Evolutionary conservation across 129 eudicot genomes (phyloP), one percentile per base, ranked within the genome.

Genomic region (Flaveria trinervia): DNA sequence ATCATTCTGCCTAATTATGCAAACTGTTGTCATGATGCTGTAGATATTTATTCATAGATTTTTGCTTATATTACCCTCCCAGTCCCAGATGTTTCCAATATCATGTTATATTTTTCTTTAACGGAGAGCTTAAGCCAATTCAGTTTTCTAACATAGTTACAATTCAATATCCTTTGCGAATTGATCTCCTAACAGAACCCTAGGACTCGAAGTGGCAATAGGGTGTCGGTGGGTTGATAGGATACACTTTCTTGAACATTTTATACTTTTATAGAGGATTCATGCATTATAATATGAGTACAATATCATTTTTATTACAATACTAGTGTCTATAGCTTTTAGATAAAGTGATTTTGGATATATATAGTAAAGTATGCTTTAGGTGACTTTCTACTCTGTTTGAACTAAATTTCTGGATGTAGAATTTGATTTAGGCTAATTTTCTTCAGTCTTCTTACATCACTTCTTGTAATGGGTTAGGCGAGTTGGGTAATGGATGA

Each of bases 1-100:
- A 25, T 33, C 79, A 16, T 20, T 66, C 23, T 73, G 52, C 68
- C 68, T 23, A 57, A 39, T 55, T 7, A 59, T 39, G 67, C 22
- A 12, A 30, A 13, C 43, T 33, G 7, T 33, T 33, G 6, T 33
- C 39, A 33, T 33, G 39, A 33, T 33, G 39, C 39, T 33, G 7
- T 33, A 33, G 6, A 26, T 25, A 9, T 57, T 57, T 16, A 14
- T 51, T 33, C 39, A 33, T 33, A 33, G 7, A 33, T 33, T 33
- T 33, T 33, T 33, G 39, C n/a, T n/a, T n/a, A n/a, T n/a, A n/a
- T n/a, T n/a, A n/a, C n/a, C n/a, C n/a, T n/a, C n/a, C n/a, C n/a
- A n/a, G n/a, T n/a, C n/a, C n/a, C n/a, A n/a, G n/a, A n/a, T n/a
- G n/a, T n/a, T n/a, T n/a, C 39, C 39, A 33, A 33, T 33, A 33